phyloP scores from a whole-genome alignment of 495 filamentous ascomycete species.

The Bryoglossum gracile region DNA sequence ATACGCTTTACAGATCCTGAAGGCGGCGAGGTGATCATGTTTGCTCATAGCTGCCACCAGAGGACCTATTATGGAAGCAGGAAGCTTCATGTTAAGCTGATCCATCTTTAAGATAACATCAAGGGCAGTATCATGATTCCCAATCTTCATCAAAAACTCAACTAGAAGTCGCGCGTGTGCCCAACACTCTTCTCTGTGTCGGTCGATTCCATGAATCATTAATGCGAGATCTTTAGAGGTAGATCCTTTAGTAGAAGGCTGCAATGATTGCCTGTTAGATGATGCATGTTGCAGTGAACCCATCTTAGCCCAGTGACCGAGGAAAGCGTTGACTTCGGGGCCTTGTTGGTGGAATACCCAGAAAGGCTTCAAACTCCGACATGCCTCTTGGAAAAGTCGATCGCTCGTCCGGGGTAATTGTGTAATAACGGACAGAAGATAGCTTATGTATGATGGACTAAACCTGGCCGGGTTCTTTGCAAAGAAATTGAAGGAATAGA shows the following conservation, averaged over 20 bases:
- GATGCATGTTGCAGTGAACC: background rate
- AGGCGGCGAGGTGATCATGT: constrained; percentile 8
- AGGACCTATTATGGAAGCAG: constrained; percentile 1
- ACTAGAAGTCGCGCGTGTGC: constrained; percentile 3
- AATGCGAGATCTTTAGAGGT: constrained; percentile 14
- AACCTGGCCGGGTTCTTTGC: too few species aligned
- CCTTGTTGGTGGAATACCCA: background rate
- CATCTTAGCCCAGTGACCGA: constrained; percentile 18
- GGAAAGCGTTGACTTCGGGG: background rate
- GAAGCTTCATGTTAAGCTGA: constrained; percentile 6
- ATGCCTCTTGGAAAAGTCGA: too few species aligned
- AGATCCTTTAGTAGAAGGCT: background rate
- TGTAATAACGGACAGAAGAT: too few species aligned
- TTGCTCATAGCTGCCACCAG: constrained; percentile 9
- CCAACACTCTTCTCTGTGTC: constrained; percentile 9
- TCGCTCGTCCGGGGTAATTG: too few species aligned
- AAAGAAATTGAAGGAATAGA: too few species aligned
- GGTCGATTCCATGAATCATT: constrained; percentile 25
- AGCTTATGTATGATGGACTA: too few species aligned
- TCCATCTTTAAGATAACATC: constrained; percentile 4
- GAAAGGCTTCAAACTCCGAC: background rate
- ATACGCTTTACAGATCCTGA: constrained; percentile 9
- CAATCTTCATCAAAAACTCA: constrained; percentile 8
- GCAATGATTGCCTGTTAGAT: constrained; percentile 3
- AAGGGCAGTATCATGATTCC: constrained; percentile 3